Evolutionary conservation across 2,329 filamentous ascomycete species (phyloP), one percentile per base, ranked within the genome.

Genomic region (Fusarium robinianum): DNA sequence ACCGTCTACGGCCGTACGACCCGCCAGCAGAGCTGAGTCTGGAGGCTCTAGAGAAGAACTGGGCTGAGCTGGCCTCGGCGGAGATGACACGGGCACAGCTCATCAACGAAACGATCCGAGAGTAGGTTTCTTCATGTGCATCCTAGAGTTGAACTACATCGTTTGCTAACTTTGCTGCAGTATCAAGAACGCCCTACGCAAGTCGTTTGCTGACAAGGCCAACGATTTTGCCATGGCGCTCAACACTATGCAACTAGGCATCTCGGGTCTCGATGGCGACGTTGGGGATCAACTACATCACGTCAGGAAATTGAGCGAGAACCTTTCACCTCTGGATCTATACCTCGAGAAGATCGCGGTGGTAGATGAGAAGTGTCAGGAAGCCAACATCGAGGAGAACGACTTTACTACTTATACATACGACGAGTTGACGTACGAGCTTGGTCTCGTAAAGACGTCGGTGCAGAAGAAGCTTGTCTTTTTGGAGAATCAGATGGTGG

Each of bases 351-450:
- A 90, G 53, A 96, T 99, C 63, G 88, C 84, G 10, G 83, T 82
- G 8, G 80, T 97, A 33, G 91, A 96, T 63, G 82, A 83, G 53
- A 90, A 96, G 70, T 99, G 94, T 66, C 81, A 85, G 48, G 92
- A 97, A 73, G 94, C 94, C 51, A 97, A 99, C 67, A 96, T 99
- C 53, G 94, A 99, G 69, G 94, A 99, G 64, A 99, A 99, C 69
- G 94, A 99, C 73, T 97, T 94, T 68, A 99, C 94, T n/a, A 97
- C 92, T 7, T 97, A 97, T 71, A 96, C 92, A 8, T 94, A 97
- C 67, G 94, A 99, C 65, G 94, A 99, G 70, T 79, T 99, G 27
- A 84, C 84, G 48, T 99, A 99, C 71, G 94, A 99, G 71, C 79
- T 97, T 46, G 85, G 89, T 11, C 79, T 99, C 19, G 94, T 97